These are phyloP conservation scores for Penstemon barbatus DNA, from an alignment of 257 asterid genomes.

Conservation along the genomic window DNA sequence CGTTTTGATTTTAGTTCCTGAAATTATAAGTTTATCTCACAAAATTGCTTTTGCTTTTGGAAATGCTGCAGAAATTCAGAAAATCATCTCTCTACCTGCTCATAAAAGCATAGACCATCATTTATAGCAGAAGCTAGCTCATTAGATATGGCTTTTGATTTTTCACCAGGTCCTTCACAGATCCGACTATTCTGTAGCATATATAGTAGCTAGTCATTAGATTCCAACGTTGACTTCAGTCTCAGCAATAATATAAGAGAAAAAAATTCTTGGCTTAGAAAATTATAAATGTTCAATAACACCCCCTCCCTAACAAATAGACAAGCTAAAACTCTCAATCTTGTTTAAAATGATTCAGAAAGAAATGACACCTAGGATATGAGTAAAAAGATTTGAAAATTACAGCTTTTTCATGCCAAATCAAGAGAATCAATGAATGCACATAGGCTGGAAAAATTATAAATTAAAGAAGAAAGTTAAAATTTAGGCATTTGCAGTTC, in stretches of 20 bases:
- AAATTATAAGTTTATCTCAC: conserved; percentile 23
- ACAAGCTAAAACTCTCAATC: neutral
- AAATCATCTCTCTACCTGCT: conserved; percentile 64
- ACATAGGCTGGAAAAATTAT: neutral
- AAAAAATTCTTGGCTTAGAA: conserved; percentile 6
- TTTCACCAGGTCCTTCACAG: conserved; percentile 45
- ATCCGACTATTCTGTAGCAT: conserved; percentile 53
- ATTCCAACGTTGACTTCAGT: conserved; percentile 2
- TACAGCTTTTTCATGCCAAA: neutral
- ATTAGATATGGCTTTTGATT: conserved; percentile 55
- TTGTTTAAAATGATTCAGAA: conserved; percentile 6
- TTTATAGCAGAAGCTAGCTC: conserved; percentile 90
- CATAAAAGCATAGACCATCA: conserved; percentile 85
- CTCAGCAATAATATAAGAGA: neutral
- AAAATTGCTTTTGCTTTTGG: conserved; percentile 12
- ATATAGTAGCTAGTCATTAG: conserved; percentile 23
- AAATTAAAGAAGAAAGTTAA: neutral
- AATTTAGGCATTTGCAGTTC: conserved; percentile 1
- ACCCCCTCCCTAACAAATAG: neutral
- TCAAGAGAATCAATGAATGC: conserved; percentile 3
- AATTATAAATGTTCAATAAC: neutral
- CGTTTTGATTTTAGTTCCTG: conserved; percentile 74
- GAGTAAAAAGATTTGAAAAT: conserved; percentile 2
- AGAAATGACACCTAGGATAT: conserved; percentile 11
- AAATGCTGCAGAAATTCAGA: conserved; percentile 23